phyloP scores from a whole-genome alignment of 768 basidiomycete species.

The Boletus patriciae region DNA sequence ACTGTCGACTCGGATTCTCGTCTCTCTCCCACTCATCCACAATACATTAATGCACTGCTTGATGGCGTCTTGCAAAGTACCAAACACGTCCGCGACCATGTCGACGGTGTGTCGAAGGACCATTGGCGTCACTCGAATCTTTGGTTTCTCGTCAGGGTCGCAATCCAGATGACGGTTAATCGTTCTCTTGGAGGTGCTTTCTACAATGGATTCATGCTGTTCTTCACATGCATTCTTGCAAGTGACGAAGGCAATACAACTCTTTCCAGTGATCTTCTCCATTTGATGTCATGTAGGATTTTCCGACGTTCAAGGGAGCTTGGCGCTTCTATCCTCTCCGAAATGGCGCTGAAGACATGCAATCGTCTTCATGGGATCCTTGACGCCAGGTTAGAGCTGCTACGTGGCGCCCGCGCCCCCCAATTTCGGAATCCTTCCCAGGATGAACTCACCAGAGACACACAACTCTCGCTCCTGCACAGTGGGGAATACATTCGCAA shows the following conservation, averaged over 20 bases:
- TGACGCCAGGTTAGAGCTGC: background rate
- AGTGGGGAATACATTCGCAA: background rate
- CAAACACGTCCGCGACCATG: conserved; percentile 26
- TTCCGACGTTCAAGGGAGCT: conserved; percentile 18
- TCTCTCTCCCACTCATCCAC: too few relatives aligned
- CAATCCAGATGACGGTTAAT: conserved; percentile 27
- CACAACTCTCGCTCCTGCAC: background rate
- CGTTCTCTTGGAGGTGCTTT: conserved; percentile 8
- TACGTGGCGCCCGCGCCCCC: background rate
- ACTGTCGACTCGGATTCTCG: too few relatives aligned
- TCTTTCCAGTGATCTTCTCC: conserved; percentile 24
- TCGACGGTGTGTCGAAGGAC: too few relatives aligned
- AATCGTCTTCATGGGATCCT: background rate
- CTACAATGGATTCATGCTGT: conserved; percentile 52
- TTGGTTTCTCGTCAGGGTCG: conserved; percentile 36
- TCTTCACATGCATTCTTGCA: conserved; percentile 34
- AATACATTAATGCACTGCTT: too few relatives aligned
- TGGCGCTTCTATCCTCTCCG: background rate
- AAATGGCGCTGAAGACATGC: background rate
- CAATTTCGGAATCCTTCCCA: background rate
- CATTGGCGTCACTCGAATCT: conserved; percentile 30
- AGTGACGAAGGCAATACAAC: conserved; percentile 11
- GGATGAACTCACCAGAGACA: background rate
- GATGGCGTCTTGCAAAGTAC: background rate
- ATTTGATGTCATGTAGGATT: conserved; percentile 23